phyloP scores from a whole-genome alignment of 2,329 filamentous ascomycete genomes.

The Lomentospora prolificans region DNA sequence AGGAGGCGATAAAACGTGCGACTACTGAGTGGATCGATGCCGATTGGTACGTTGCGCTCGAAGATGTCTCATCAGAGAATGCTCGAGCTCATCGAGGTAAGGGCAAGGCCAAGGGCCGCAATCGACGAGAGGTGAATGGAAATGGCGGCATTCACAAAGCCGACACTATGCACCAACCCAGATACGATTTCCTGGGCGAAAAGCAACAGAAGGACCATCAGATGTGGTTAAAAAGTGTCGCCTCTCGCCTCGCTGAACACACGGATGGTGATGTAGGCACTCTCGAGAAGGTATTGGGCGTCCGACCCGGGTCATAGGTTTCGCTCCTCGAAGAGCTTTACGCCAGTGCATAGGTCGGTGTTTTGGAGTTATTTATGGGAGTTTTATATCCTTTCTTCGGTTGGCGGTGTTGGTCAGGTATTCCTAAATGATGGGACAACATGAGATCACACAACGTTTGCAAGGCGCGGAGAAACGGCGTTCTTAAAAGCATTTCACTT shows the following conservation, averaged over 20 bases:
- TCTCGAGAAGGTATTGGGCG: not conserved
- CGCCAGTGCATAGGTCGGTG: not conserved
- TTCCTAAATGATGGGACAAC: no score
- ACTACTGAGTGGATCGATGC: conserved; percentile 46
- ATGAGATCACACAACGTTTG: no score
- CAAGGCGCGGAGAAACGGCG: no score
- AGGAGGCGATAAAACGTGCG: conserved; percentile 46
- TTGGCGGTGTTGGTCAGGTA: no score
- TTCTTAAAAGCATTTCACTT: no score
- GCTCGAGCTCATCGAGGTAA: not conserved
- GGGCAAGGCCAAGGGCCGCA: conserved; percentile 14
- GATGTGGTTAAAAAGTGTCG: conserved; percentile 53
- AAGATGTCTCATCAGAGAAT: conserved; percentile 35
- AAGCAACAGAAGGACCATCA: conserved; percentile 50
- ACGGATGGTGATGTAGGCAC: not conserved
- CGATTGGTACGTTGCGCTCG: conserved; percentile 55
- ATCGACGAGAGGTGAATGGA: conserved; percentile 18
- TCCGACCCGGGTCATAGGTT: not conserved
- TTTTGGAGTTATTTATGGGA: not conserved
- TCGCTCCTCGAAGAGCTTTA: not conserved
- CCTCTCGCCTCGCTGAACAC: conserved; percentile 22
- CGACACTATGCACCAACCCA: conserved; percentile 67
- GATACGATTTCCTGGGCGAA: conserved; percentile 61
- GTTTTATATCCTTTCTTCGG: not conserved
- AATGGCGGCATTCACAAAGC: conserved; percentile 37